Conservation (phyloP, 768 basidiomycete genomes). For the Pleurotus tuber-regium region DNA sequence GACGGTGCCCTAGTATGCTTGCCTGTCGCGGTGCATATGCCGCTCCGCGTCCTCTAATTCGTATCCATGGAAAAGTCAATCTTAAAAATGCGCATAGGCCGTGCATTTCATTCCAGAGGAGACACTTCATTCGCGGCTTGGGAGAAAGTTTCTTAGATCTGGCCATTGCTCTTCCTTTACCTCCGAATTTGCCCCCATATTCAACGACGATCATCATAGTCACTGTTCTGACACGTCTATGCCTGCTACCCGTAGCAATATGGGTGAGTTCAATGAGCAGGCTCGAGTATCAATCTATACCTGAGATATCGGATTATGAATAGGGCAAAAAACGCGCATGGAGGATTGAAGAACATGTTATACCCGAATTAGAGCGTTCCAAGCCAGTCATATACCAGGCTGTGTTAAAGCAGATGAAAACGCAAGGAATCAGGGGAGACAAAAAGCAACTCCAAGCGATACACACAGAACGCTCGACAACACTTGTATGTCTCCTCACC, state of each 20-base stretch:
- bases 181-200: constrained; percentile 66
- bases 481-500: constrained; percentile 37
- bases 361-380: constrained; percentile 54
- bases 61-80: neutral
- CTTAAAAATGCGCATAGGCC: neutral
- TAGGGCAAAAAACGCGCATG: constrained; percentile 63
- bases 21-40: neutral
- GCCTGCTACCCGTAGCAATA: constrained; percentile 64
- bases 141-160: constrained; percentile 75
- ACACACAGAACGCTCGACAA: constrained; percentile 45
- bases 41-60: constrained; percentile 1
- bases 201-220: constrained; percentile 72
- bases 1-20: constrained; percentile 1
- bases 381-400: constrained; percentile 40
- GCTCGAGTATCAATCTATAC: too few species aligned
- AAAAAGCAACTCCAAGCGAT: constrained; percentile 47
- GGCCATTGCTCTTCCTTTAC: constrained; percentile 70
- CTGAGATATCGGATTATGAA: constrained; percentile 5
- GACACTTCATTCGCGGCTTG: constrained; percentile 33
- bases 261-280: constrained; percentile 73
- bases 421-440: constrained; percentile 49
- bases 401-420: constrained; percentile 54
- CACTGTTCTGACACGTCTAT: constrained; percentile 59
- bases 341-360: constrained; percentile 56
- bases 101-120: neutral